phyloP scores from a whole-genome alignment of 140 eudicot genomes.

The Flaveria floridana region DNA sequence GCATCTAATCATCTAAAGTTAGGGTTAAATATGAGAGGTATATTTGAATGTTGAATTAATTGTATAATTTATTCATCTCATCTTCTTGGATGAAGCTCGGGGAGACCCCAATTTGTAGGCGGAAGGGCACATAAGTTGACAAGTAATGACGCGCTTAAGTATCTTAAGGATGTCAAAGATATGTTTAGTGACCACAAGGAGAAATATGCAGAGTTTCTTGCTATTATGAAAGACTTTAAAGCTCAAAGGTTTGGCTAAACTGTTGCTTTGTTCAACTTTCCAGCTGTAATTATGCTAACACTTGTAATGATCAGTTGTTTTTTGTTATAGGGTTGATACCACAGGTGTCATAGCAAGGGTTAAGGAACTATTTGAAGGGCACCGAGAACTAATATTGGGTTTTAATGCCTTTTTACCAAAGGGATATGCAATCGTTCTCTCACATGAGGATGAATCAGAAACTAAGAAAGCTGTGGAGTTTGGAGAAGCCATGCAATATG shows the following conservation, averaged over 20 bases:
- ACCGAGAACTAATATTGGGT: conserved; percentile 58
- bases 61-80: conserved; percentile 13
- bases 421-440: conserved; percentile 60
- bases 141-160: conserved; percentile 39
- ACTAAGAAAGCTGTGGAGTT: conserved; percentile 54
- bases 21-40: conserved; percentile 8
- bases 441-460: conserved; percentile 45
- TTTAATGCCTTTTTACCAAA: conserved; percentile 79
- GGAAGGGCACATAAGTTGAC: conserved; percentile 35
- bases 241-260: conserved; percentile 43
- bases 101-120: conserved; percentile 27
- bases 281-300: conserved; percentile 1
- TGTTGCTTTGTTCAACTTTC: conserved; percentile 5
- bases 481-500: conserved; percentile 64
- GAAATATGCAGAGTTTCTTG: conserved; percentile 47
- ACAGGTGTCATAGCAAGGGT: conserved; percentile 58
- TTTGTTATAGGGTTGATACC: conserved; percentile 39
- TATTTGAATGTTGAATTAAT: conserved; percentile 18
- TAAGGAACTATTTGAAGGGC: conserved; percentile 64
- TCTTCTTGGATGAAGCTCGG: conserved; percentile 30
- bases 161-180: conserved; percentile 49
- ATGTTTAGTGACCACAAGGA: conserved; percentile 43
- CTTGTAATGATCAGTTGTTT: conserved; percentile 29
- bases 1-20: neutral
- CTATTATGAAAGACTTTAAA: conserved; percentile 52